Evolutionary conservation across 2,329 filamentous ascomycete genomes (phyloP).

Genomic region (Bipolaris zeicola): DNA sequence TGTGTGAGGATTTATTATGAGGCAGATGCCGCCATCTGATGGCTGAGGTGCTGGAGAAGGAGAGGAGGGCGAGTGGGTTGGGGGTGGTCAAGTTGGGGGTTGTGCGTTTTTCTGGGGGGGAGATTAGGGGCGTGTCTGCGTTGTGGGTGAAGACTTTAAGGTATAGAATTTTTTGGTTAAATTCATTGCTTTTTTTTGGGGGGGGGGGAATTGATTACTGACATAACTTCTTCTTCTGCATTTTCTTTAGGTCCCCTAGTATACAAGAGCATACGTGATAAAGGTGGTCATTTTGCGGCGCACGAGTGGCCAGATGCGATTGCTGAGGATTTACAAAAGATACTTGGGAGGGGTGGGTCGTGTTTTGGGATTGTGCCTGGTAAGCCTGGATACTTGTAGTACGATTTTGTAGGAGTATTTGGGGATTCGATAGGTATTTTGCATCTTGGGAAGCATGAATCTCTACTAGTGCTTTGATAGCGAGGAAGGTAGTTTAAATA

Average conservation of each 20-base stretch:
- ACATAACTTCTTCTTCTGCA: too few relatives aligned
- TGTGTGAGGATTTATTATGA: conserved; percentile 86
- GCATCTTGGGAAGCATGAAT: too few relatives aligned
- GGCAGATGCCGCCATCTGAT: conserved; percentile 47
- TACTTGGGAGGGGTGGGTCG: conserved; percentile 60
- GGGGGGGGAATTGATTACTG: too few relatives aligned
- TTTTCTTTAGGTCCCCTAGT: too few relatives aligned
- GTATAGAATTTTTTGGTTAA: conserved; percentile 27
- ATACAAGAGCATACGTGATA: too few relatives aligned
- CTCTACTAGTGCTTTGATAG: too few relatives aligned
- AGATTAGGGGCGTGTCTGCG: conserved; percentile 60
- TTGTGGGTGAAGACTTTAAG: conserved; percentile 65
- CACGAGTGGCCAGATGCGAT: conserved; percentile 63
- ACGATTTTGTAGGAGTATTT: too few relatives aligned
- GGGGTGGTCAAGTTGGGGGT: conserved; percentile 60
- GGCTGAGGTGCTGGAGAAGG: conserved; percentile 33
- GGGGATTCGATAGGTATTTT: too few relatives aligned
- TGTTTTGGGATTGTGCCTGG: conserved; percentile 44
- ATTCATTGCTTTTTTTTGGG: too few relatives aligned
- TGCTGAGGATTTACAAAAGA: conserved; percentile 59
- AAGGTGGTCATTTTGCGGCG: conserved; percentile 67
- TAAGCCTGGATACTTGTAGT: conserved; percentile 31
- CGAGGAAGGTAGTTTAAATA: too few relatives aligned
- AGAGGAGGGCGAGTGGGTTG: conserved; percentile 43
- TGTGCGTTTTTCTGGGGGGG: conserved; percentile 61